A percentile compares a stretch with the other conserved stretches of the same genome.
phyloP scores from a whole-genome alignment of 2,329 filamentous ascomycete genomes.

The Ceratocystis smalleyi region DNA sequence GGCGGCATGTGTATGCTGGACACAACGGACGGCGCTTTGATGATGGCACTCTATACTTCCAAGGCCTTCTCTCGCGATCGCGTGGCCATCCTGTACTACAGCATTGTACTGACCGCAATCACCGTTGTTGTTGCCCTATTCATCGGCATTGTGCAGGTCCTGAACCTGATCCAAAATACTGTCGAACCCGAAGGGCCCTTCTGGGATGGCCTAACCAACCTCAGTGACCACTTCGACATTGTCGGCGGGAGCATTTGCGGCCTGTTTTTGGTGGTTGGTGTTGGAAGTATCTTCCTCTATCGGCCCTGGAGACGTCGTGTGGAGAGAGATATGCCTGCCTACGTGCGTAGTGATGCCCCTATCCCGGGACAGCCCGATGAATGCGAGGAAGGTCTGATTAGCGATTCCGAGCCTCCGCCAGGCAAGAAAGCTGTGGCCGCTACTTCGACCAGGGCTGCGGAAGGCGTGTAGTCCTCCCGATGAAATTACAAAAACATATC shows the following conservation, averaged over 20 bases:
- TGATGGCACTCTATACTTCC: conserved; percentile 86
- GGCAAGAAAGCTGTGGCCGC: neutral
- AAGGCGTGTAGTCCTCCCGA: neutral
- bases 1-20: conserved; percentile 92
- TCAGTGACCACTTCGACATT: conserved; percentile 69
- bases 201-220: conserved; percentile 70
- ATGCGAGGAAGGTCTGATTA: conserved; percentile 8
- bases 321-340: conserved; percentile 22
- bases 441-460: conserved; percentile 2
- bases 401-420: neutral
- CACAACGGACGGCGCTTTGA: conserved; percentile 80
- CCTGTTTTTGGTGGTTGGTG: conserved; percentile 63
- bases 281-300: conserved; percentile 59
- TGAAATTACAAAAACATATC: neutral
- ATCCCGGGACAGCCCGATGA: neutral
- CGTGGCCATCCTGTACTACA: conserved; percentile 90
- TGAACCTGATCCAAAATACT: conserved; percentile 64
- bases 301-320: conserved; percentile 54
- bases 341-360: conserved; percentile 5
- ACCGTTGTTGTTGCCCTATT: conserved; percentile 73
- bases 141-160: conserved; percentile 71
- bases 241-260: conserved; percentile 78
- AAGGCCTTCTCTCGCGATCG: conserved; percentile 61
- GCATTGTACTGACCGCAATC: conserved; percentile 67
- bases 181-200: conserved; percentile 60